These are phyloP conservation scores for Chlamydomonas sp. DNA, from an alignment of 139 green algal species.

Conservation along the genomic window DNA sequence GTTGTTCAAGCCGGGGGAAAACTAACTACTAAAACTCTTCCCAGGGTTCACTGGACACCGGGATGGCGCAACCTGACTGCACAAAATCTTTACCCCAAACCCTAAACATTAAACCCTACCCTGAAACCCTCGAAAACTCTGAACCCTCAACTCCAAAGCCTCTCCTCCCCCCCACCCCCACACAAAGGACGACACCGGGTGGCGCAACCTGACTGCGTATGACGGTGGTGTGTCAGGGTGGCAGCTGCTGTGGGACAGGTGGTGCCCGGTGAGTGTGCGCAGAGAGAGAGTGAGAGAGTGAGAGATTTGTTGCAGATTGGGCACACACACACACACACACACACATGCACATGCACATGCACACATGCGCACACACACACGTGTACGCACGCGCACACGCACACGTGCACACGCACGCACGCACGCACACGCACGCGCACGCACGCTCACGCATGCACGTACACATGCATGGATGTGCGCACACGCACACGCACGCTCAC, in stretches of 20 bases:
- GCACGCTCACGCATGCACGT: constrained; percentile 11
- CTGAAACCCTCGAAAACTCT: no score
- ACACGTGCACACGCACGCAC: constrained; percentile 7
- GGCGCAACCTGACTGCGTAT: constrained; percentile 54
- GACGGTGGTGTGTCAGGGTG: constrained; percentile 66
- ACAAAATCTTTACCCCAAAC: background rate
- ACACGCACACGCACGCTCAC: constrained; percentile 15
- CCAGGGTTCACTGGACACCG: no score
- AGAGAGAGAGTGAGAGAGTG: no score
- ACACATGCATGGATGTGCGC: background rate
- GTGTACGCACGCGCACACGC: no score
- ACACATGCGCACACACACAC: no score
- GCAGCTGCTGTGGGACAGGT: constrained; percentile 69
- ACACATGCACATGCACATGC: constrained; percentile 4
- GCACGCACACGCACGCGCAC: constrained; percentile 1
- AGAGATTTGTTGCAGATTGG: no score
- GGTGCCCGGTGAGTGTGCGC: constrained; percentile 55
- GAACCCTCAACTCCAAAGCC: no score
- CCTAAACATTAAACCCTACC: background rate
- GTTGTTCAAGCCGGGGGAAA: no score
- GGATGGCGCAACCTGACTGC: no score
- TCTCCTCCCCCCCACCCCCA: no score
- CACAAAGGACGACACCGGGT: constrained; percentile 35
- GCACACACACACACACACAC: constrained; percentile 16
- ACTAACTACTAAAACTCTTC: no score